phyloP scores from a whole-genome alignment of 768 basidiomycete species.

The Lepiota venenata region DNA sequence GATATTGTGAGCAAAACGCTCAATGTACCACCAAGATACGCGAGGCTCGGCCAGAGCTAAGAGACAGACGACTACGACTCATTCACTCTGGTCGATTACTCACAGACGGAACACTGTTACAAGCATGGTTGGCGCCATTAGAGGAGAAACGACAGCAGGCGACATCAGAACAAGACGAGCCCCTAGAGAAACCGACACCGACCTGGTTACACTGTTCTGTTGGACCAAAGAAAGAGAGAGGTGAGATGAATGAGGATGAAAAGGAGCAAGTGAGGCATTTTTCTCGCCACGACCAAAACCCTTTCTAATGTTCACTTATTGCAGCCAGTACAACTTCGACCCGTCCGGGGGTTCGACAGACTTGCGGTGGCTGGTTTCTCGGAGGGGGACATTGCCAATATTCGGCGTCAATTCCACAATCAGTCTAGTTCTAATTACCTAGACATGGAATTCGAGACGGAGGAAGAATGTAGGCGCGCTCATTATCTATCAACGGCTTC shows the following conservation, averaged over 20 bases:
- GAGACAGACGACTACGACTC: conserved; percentile 69
- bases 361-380: conserved; percentile 88
- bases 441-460: conserved; percentile 65
- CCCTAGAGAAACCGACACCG: conserved; percentile 25
- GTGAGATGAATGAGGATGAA: conserved; percentile 55
- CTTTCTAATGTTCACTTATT: not conserved
- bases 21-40: conserved; percentile 52
- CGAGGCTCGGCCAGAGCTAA: conserved; percentile 56
- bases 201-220: conserved; percentile 94
- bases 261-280: conserved; percentile 47
- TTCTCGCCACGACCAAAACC: not conserved
- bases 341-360: conserved; percentile 88
- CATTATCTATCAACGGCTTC: not conserved
- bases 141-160: conserved; percentile 58
- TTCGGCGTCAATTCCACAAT: conserved; percentile 88
- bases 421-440: conserved; percentile 72
- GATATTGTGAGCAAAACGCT: not conserved
- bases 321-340: conserved; percentile 71
- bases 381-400: conserved; percentile 83
- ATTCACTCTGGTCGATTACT: conserved; percentile 89
- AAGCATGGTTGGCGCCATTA: conserved; percentile 55
- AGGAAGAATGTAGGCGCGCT: conserved; percentile 64
- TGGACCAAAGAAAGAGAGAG: conserved; percentile 65
- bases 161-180: conserved; percentile 21
- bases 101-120: conserved; percentile 76